Conservation (phyloP, 2,329 filamentous ascomycete genomes). For the Colletotrichum echinochloae region DNA sequence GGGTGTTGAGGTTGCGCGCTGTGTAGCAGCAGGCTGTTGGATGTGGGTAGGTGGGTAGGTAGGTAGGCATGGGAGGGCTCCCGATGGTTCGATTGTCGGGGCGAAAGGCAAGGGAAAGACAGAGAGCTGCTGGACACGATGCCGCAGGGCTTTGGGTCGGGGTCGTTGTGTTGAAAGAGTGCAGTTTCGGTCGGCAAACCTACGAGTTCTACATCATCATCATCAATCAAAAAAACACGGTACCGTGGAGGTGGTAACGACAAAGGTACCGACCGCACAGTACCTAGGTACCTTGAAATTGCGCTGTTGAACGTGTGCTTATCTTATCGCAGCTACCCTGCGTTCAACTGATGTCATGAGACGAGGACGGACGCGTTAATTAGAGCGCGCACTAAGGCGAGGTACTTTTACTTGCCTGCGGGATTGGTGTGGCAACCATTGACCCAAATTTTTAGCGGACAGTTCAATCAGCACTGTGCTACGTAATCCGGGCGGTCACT, state of each 20-base stretch:
- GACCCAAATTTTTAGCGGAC: background rate
- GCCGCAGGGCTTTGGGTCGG: background rate
- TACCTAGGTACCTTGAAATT: background rate
- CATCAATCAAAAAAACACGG: background rate
- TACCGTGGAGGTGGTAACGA: slow-evolving; percentile 7
- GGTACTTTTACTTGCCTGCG: background rate
- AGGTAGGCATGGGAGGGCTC: no score
- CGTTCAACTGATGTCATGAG: slow-evolving; percentile 21
- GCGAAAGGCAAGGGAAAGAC: background rate
- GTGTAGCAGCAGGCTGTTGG: slow-evolving; percentile 29
- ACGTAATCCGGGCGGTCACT: no score
- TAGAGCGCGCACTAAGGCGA: slow-evolving; percentile 12
- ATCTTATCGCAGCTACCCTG: slow-evolving; percentile 29
- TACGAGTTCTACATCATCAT: background rate
- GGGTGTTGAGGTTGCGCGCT: slow-evolving; percentile 13
- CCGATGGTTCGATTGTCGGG: background rate
- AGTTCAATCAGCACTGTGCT: no score
- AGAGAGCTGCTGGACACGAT: background rate
- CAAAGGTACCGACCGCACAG: background rate
- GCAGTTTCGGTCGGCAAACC: background rate
- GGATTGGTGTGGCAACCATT: slow-evolving; percentile 21
- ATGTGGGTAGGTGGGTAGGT: no score
- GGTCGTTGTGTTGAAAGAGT: background rate
- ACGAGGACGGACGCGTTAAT: slow-evolving; percentile 37
- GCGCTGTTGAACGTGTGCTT: slow-evolving; percentile 12